Conservation (phyloP, 2,329 filamentous ascomycete species). For the Penicillium sp. region DNA sequence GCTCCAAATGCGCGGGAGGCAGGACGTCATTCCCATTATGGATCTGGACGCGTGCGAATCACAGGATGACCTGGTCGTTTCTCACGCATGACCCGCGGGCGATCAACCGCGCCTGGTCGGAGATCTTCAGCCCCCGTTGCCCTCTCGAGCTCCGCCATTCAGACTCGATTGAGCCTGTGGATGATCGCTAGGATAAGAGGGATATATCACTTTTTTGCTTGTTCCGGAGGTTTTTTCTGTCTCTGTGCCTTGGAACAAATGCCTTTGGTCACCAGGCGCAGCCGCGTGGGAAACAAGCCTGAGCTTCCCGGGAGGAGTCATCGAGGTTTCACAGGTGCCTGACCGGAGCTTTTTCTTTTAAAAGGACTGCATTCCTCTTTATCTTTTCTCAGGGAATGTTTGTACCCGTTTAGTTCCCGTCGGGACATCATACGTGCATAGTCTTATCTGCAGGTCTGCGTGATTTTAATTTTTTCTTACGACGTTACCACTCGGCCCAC, state of each 20-base stretch:
- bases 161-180: slow-evolving; percentile 2
- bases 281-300: slow-evolving; percentile 19
- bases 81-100: slow-evolving; percentile 21
- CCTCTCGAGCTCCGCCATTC: slow-evolving; percentile 10
- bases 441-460: not conserved
- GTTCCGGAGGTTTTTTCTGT: not conserved
- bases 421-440: not conserved
- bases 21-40: slow-evolving; percentile 5
- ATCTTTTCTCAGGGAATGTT: not conserved
- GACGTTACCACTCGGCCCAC: not conserved
- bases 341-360: slow-evolving; percentile 1
- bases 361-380: not conserved
- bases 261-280: slow-evolving; percentile 19
- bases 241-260: slow-evolving; percentile 21
- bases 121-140: slow-evolving; percentile 13
- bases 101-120: slow-evolving; percentile 16
- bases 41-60: slow-evolving; percentile 18
- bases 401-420: not conserved
- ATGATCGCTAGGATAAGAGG: slow-evolving; percentile 2
- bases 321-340: slow-evolving; percentile 22
- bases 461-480: not conserved
- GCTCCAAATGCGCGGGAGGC: not conserved
- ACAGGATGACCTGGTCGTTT: slow-evolving; percentile 13
- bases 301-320: not conserved
- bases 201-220: not conserved